Evolutionary conservation across 495 filamentous ascomycete species (phyloP), one percentile per base, ranked within the genome.

Genomic region (Niebla homalea): DNA sequence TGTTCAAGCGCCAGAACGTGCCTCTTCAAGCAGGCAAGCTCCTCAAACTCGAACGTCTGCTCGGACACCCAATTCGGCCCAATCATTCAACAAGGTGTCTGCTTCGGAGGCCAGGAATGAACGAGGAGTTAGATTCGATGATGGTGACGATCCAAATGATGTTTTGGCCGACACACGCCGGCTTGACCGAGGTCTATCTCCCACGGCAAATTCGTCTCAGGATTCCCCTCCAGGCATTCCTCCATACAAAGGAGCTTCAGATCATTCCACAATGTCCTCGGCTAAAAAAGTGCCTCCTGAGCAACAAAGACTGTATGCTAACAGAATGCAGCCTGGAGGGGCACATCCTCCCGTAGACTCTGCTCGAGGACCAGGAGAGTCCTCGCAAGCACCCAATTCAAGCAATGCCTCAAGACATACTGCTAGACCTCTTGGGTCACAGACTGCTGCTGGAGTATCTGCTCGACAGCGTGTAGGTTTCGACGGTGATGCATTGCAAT

Each of bases 391-490:
- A 32, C 4, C 10, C 8, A 12, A 32, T 32, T 3, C 29, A 44
- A 19, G 41, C 11, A 22, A 44, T 16, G 2, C 15, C n/a, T 26
- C 41, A 5, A 26, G 15, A 44, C 18, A 16, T 10, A n/a, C 14
- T n/a, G 46, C 46, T 14, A 14, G 37, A 45, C 16, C 47, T 15
- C 42, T 7, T 32, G 29, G 51, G 48, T 49, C 55, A 2, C 58
- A 57, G 40, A 61, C 53, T 25, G 50, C 50, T 38, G 43, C 46
- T 29, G 58, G 53, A 20, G 51, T 59, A 14, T 44, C 51, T 18
- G 58, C 58, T 8, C 39, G 57, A 50, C 42, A 57, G 29, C 41
- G 25, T 12, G 58, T 59, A 10, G 58, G 53, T 8, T 61, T 61
- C 49, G 56, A 48, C 14, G 48, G 36, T 40, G 43, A 46, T 2